Percentiles rank a stretch among this genome's conserved stretches.
Evolutionary conservation across 2,329 filamentous ascomycete genomes (phyloP).

Genomic region (Colletotrichum noveboracense): DNA sequence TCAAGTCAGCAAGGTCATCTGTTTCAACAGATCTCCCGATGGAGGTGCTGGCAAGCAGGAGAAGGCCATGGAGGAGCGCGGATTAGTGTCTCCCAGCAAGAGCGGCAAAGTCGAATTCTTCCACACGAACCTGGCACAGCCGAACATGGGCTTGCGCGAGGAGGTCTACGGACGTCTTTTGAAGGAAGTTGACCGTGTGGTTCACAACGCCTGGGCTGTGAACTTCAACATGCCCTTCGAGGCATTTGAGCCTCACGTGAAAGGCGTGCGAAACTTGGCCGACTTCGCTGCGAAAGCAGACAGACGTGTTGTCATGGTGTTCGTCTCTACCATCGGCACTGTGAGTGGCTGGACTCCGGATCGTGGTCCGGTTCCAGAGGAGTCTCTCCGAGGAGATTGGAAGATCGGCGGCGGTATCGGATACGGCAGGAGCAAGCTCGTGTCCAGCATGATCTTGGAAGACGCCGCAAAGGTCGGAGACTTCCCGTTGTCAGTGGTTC

Average conservation of each 20-base stretch:
- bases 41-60: constrained; percentile 11
- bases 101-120: constrained; percentile 38
- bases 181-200: constrained; percentile 45
- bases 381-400: neutral
- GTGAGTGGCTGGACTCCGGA: constrained; percentile 1
- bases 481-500: constrained; percentile 4
- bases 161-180: constrained; percentile 29
- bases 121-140: constrained; percentile 22
- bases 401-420: neutral
- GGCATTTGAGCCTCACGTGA: constrained; percentile 56
- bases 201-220: constrained; percentile 58
- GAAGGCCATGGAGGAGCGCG: constrained; percentile 10
- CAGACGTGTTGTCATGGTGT: constrained; percentile 1
- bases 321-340: constrained; percentile 21
- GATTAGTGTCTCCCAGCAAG: neutral
- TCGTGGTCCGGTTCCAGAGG: constrained; percentile 2
- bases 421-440: constrained; percentile 21
- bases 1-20: neutral
- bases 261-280: constrained; percentile 54
- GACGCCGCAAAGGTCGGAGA: constrained; percentile 9
- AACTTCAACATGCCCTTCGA: constrained; percentile 55
- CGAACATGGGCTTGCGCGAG: neutral
- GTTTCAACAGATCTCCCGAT: constrained; percentile 10
- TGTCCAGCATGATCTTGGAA: constrained; percentile 13
- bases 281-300: constrained; percentile 14